Conservation (phyloP, 1,284 basidiomycete species). For the Pseudozyma flocculosa region DNA sequence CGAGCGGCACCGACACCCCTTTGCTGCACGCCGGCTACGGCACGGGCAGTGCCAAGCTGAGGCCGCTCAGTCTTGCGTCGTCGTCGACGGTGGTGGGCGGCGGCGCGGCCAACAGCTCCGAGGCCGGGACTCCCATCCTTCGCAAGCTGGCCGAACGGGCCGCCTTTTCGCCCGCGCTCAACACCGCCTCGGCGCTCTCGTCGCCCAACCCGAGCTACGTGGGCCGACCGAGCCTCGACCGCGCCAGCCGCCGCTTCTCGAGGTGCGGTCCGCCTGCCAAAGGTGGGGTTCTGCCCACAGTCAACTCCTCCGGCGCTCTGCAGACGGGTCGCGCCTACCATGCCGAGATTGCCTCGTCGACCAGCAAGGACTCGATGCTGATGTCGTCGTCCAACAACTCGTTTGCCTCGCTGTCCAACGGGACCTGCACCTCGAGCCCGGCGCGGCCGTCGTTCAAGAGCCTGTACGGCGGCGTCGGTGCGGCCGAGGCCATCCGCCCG, state of each 20-base stretch:
- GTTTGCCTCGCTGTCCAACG: slow-evolving; percentile 18
- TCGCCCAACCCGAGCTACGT: slow-evolving; percentile 20
- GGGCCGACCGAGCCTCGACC: slow-evolving; percentile 25
- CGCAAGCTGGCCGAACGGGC: slow-evolving; percentile 11
- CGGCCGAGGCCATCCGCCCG: too few species aligned
- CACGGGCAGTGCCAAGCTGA: slow-evolving; percentile 7
- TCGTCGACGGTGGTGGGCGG: slow-evolving; percentile 17
- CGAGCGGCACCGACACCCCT: background rate
- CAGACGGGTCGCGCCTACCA: slow-evolving; percentile 16
- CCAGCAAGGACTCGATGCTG: slow-evolving; percentile 19
- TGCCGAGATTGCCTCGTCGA: slow-evolving; percentile 17
- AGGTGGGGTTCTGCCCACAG: slow-evolving; percentile 30
- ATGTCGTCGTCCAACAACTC: slow-evolving; percentile 19
- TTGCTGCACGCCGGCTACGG: background rate
- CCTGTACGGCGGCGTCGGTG: too few species aligned
- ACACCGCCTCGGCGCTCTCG: too few species aligned
- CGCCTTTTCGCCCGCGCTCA: slow-evolving; percentile 17
- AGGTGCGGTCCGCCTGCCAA: slow-evolving; percentile 21
- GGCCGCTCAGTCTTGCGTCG: slow-evolving; percentile 26
- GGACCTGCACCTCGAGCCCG: slow-evolving; percentile 25
- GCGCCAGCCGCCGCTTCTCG: slow-evolving; percentile 9
- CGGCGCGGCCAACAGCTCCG: slow-evolving; percentile 9
- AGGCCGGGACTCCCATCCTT: background rate
- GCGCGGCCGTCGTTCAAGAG: slow-evolving; percentile 9
- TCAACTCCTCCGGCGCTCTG: slow-evolving; percentile 35